These are phyloP conservation scores for Phyllosticta citriasiana DNA, from an alignment of 2,329 filamentous ascomycete species.

Conservation along the genomic window DNA sequence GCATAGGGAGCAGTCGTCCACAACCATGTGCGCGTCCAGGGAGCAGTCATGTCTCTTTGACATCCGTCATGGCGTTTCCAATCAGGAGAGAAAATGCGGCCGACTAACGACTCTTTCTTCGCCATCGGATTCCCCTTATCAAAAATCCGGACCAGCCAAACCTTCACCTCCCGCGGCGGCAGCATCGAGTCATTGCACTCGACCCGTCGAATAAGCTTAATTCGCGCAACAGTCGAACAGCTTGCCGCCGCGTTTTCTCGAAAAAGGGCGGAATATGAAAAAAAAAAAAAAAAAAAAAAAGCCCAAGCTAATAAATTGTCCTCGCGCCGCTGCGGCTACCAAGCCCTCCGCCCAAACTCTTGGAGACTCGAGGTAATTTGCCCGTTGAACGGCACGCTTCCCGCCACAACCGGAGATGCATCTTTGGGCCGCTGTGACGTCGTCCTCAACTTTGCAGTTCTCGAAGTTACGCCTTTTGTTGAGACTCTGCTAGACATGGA, in stretches of 20 bases:
- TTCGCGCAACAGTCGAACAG: not conserved
- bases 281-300: not conserved
- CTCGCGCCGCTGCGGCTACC: not conserved
- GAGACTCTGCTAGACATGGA: no score
- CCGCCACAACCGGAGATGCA: not conserved
- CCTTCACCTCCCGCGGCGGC: not conserved
- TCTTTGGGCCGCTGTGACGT: not conserved
- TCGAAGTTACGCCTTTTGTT: not conserved
- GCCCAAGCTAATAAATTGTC: not conserved
- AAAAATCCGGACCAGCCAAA: not conserved
- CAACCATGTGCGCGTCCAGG: no score
- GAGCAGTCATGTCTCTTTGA: no score
- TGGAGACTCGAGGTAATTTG: not conserved
- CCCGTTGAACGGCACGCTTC: not conserved
- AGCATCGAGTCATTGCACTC: not conserved
- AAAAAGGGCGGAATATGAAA: not conserved
- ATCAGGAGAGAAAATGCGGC: not conserved
- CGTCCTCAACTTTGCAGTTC: not conserved
- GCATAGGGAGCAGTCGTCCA: no score
- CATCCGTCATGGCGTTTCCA: not conserved
- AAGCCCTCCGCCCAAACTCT: not conserved
- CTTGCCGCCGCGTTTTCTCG: not conserved
- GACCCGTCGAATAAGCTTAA: not conserved
- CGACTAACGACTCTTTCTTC: not conserved
- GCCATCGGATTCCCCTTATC: not conserved